A percentile compares a stretch with the other conserved stretches of the same genome.
Evolutionary conservation across 805 yeast genomes (phyloP).

Genomic region (Brettanomyces nanus): DNA sequence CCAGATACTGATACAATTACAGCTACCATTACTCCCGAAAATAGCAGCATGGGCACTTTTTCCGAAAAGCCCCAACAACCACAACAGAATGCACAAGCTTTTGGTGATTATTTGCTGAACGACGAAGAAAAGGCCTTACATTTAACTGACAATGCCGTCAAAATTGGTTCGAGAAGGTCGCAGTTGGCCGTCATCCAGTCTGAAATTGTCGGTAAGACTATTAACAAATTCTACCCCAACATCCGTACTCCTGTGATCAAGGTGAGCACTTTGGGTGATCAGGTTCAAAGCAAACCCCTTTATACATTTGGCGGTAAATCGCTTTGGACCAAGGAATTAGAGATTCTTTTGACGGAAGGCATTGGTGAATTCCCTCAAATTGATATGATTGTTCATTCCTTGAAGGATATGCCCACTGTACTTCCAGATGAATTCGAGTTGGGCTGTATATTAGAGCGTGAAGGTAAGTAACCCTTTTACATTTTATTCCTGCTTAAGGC

Average conservation of each 20-base stretch:
- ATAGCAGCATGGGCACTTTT: background rate
- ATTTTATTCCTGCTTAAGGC: slow-evolving; percentile 1
- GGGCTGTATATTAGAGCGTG: slow-evolving; percentile 80
- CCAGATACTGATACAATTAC: background rate
- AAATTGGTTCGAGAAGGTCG: slow-evolving; percentile 87
- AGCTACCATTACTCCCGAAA: background rate
- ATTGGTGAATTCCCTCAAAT: slow-evolving; percentile 59
- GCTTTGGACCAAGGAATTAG: slow-evolving; percentile 93
- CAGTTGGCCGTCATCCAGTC: slow-evolving; percentile 82
- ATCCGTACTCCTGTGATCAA: slow-evolving; percentile 71
- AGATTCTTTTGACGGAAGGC: slow-evolving; percentile 59
- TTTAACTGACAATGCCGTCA: slow-evolving; percentile 12
- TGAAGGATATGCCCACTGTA: slow-evolving; percentile 86
- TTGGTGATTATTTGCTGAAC: slow-evolving; percentile 2
- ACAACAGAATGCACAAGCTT: background rate
- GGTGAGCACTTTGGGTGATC: slow-evolving; percentile 83
- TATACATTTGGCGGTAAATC: slow-evolving; percentile 96
- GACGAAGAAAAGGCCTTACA: slow-evolving; percentile 1
- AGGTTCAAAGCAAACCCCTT: slow-evolving; percentile 73
- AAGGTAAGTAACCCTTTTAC: slow-evolving; percentile 31
- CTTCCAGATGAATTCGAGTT: slow-evolving; percentile 85
- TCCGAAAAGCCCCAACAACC: slow-evolving; percentile 1
- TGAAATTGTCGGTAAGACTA: slow-evolving; percentile 56
- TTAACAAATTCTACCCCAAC: slow-evolving; percentile 52
- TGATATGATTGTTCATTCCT: slow-evolving; percentile 87